Evolutionary conservation across 1,284 basidiomycete genomes (phyloP), one percentile per base, ranked within the genome.

Genomic region (Ustilago xerochloae): DNA sequence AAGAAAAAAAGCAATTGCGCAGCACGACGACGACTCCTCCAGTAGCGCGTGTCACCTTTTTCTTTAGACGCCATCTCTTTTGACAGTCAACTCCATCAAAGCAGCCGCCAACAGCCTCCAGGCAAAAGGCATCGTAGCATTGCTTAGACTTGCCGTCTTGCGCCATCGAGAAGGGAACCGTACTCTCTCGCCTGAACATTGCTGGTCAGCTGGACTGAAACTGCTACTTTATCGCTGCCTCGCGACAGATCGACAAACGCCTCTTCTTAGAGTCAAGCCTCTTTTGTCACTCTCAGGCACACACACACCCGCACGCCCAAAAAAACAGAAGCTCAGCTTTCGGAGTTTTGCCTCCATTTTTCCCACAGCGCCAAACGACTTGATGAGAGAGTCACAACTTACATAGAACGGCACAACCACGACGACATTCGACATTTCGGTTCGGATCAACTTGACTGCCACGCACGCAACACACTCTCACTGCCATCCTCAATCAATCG

Each of bases 141-240:
- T n/a, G 46, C 28, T 32, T 4, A 48, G 28, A 28, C 6, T 41
- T 41, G 6, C 7, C 24, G 55, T n/a, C 55, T 57, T 57, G 55
- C 55, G 39, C 46, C 46, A 57, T 57, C 29, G 46, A 20, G 26
- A 20, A 36, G 9, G 20, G 13, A 16, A n/a, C n/a, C n/a, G n/a
- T n/a, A n/a, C n/a, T 18, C 48, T 54, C 15, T 54, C 41, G 52
- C 41, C n/a, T n/a, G n/a, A n/a, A 41, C n/a, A 6, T 20, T 8
- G 18, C 12, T 36, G 35, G 15, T 36, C 35, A 36, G 35, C 35
- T 36, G 35, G 35, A 20, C 18, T 41, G 38, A n/a, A n/a, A n/a
- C 38, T 41, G 38, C 38, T 41, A 20, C 18, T 41, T n/a, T 38
- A n/a, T n/a, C n/a, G n/a, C n/a, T n/a, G n/a, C n/a, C n/a, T n/a